Evolutionary conservation across 2,329 filamentous ascomycete genomes (phyloP).

Genomic region (Parastagonospora nodorum): DNA sequence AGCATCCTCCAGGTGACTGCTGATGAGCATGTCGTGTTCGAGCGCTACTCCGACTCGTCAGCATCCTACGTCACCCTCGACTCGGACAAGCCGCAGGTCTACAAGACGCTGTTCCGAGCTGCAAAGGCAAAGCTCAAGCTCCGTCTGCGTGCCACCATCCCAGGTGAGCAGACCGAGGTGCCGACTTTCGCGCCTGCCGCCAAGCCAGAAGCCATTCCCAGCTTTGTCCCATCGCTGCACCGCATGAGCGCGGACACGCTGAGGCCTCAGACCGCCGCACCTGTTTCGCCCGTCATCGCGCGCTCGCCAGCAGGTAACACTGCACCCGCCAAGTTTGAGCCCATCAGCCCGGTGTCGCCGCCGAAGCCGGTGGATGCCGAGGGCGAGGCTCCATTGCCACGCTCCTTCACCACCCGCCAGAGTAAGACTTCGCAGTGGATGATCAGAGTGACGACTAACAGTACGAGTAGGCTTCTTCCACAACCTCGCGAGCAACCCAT

Average conservation of each 20-base stretch:
- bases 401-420: constrained; percentile 44
- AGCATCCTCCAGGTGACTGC: constrained; percentile 67
- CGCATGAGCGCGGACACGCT: constrained; percentile 36
- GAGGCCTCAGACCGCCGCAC: constrained; percentile 24
- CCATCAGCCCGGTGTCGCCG: constrained; percentile 30
- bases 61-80: constrained; percentile 80
- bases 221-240: constrained; percentile 24
- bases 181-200: constrained; percentile 20
- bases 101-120: constrained; percentile 95
- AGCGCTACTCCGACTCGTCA: constrained; percentile 95
- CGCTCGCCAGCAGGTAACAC: constrained; percentile 24
- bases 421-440: constrained; percentile 27
- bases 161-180: constrained; percentile 54
- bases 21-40: constrained; percentile 70
- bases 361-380: constrained; percentile 24
- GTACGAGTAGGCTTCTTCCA: constrained; percentile 33
- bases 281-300: constrained; percentile 34
- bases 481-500: constrained; percentile 33
- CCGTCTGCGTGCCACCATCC: constrained; percentile 74
- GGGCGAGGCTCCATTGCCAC: constrained; percentile 49
- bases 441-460: constrained; percentile 12
- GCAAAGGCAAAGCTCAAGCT: constrained; percentile 99
- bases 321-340: constrained; percentile 17
- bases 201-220: constrained; percentile 9
- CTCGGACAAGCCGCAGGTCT: constrained; percentile 76